Evolutionary conservation across 163 green algal genomes (phyloP).

Genomic region (Prototheca stagnorum): DNA sequence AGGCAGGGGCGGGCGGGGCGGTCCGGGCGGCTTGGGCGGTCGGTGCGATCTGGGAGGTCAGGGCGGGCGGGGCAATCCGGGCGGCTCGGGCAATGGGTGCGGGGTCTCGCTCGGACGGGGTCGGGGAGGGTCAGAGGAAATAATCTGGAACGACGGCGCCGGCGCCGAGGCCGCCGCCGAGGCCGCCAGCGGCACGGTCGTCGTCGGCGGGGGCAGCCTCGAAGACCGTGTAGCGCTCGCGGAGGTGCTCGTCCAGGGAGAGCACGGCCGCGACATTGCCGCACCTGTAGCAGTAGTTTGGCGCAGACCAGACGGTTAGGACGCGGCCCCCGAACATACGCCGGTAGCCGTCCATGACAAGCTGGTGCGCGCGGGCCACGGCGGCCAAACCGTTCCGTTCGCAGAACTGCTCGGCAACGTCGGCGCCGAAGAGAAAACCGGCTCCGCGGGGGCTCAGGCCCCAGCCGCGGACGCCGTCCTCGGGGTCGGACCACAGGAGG

Average conservation of each 20-base stretch:
- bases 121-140: too few species aligned
- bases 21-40: too few species aligned
- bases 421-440: constrained; percentile 89
- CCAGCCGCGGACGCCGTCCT: constrained; percentile 23
- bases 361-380: constrained; percentile 86
- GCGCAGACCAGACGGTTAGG: constrained; percentile 70
- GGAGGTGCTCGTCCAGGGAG: constrained; percentile 78
- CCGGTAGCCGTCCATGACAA: constrained; percentile 98
- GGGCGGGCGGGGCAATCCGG: too few species aligned
- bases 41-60: too few species aligned
- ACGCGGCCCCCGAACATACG: constrained; percentile 63
- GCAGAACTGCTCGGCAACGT: constrained; percentile 59
- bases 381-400: constrained; percentile 63
- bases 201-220: too few species aligned
- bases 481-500: constrained; percentile 92
- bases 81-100: too few species aligned
- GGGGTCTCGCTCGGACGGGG: too few species aligned
- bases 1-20: too few species aligned
- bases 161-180: too few species aligned
- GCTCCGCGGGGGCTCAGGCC: constrained; percentile 68
- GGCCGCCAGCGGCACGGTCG: too few species aligned
- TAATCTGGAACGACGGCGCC: too few species aligned
- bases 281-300: constrained; percentile 74
- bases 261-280: constrained; percentile 92
- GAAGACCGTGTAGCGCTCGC: constrained; percentile 69